A percentile compares a stretch with the other conserved stretches of the same genome.
phyloP scores from a whole-genome alignment of 2,329 filamentous ascomycete species.

The Coniochaeta prunicola region DNA sequence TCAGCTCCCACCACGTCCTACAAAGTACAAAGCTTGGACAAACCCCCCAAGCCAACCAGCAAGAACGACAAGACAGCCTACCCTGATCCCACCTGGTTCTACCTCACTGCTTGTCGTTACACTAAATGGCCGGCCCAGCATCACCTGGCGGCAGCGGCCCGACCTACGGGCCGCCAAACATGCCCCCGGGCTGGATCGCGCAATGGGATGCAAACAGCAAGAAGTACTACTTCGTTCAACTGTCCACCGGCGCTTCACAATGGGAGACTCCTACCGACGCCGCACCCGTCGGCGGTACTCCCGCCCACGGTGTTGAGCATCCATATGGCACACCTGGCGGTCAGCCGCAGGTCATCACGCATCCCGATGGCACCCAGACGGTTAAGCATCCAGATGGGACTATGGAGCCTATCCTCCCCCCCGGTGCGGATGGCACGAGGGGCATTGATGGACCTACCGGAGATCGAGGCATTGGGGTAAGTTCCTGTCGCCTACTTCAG shows the following conservation, averaged over 20 bases:
- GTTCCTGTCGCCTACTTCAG: constrained; percentile 17
- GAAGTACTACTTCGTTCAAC: constrained; percentile 67
- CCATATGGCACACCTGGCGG: constrained; percentile 48
- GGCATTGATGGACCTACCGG: constrained; percentile 38
- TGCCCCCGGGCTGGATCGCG: constrained; percentile 61
- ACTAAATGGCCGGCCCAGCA: constrained; percentile 46
- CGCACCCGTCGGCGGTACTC: constrained; percentile 54
- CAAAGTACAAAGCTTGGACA: background rate
- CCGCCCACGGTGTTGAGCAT: constrained; percentile 43
- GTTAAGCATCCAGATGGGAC: constrained; percentile 53
- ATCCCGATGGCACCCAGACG: constrained; percentile 56
- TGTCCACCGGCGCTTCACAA: constrained; percentile 64
- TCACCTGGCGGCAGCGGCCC: constrained; percentile 53
- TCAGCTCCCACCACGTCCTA: background rate
- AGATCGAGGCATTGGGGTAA: constrained; percentile 59
- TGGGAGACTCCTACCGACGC: constrained; percentile 66
- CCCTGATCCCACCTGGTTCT: background rate
- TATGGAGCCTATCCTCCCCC: constrained; percentile 50
- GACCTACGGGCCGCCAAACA: constrained; percentile 50
- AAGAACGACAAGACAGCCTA: background rate
- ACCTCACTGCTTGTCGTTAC: background rate
- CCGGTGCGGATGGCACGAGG: constrained; percentile 23
- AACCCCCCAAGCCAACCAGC: background rate
- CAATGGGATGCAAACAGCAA: constrained; percentile 59
- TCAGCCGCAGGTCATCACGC: constrained; percentile 49